Base-by-base conservation (phyloP, 2,329 filamentous ascomycete species). In the Neospermospora avenae region DNA sequence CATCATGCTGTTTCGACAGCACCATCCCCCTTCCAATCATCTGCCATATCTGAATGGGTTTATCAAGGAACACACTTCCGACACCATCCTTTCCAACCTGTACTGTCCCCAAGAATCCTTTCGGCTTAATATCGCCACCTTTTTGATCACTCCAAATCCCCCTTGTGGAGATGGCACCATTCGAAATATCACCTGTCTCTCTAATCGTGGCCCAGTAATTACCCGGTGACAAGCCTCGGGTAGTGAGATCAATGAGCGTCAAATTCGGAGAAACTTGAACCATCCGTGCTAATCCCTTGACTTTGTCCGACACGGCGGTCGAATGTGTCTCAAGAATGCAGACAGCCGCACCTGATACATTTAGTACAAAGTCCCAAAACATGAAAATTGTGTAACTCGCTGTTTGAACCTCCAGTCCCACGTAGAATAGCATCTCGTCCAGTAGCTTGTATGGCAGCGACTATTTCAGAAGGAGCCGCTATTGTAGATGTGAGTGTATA, bases 341-440 rank as follows among this genome's bases (percentile, higher is more conserved):
- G 45, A 99, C 95, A 46, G 93, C 91, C 31, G 92, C 90, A 72
- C 85, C 89, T 83, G 48, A 51, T 51, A 35, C 34, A 35, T 41
- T 61, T 54, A 62, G 55, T 42, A n/a, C 42, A 46, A 51, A 55
- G 49, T 45, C 37, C 35, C 39, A 35, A 18, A n/a, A 55, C 45
- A 4, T 57, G 31, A 55, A 44, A 57, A 46, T 20, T 52, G 52
- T 44, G 46, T 52, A 60, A 83, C 86, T 70, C 80, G 93, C 91
- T 91, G 76, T 97, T 88, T 72, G 91, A 88, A 68, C 82, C 84
- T 65, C 95, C 95, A 61, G 89, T 93, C 58, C 95, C 95, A 67
- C 95, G 88, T 60, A 99, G 78, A 71, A 99, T 97, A 48, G 93
- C 93, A 83, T 98, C 93, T 71, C 92, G 86, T 55, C 95, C 95